A percentile compares a stretch with the other conserved stretches of the same genome.
Evolutionary conservation across 2,329 filamentous ascomycete species (phyloP).

Genomic region (Grosmannia serpens): DNA sequence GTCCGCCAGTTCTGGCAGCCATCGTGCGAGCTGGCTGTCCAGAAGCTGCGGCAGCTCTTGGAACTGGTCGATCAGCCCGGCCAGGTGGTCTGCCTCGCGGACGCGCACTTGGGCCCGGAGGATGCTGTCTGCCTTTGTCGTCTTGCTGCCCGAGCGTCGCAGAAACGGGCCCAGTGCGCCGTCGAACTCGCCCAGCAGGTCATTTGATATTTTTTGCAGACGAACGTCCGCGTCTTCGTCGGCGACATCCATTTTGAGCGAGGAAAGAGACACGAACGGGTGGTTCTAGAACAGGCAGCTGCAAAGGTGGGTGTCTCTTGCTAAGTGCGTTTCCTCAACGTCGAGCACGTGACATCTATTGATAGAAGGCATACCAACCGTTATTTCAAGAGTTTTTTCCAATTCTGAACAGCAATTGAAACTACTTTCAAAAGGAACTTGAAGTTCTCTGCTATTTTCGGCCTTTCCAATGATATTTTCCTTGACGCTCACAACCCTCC

Average conservation of each 20-base stretch:
- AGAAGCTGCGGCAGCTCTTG: conserved; percentile 92
- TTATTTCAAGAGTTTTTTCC: too few relatives aligned
- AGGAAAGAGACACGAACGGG: not conserved
- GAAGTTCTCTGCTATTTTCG: too few relatives aligned
- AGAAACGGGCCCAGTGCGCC: conserved; percentile 39
- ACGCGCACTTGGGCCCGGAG: conserved; percentile 6
- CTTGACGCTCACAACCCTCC: too few relatives aligned
- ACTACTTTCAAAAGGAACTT: too few relatives aligned
- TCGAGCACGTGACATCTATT: not conserved
- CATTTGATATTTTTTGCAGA: conserved; percentile 47
- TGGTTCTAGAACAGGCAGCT: not conserved
- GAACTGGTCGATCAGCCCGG: conserved; percentile 63
- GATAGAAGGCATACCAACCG: too few relatives aligned
- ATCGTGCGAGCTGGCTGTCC: conserved; percentile 66
- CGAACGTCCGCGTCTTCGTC: conserved; percentile 51
- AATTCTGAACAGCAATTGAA: too few relatives aligned
- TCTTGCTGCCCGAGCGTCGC: conserved; percentile 20
- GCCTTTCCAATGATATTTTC: too few relatives aligned
- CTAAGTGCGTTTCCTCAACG: not conserved
- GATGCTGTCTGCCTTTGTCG: conserved; percentile 25
- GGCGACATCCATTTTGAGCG: conserved; percentile 41
- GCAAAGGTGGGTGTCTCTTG: not conserved
- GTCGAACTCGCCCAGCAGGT: conserved; percentile 48
- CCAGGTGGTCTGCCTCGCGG: conserved; percentile 14
- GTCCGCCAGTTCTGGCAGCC: conserved; percentile 63